Base-by-base conservation (phyloP, 106 monocot genomes). In the Allium cepa region DNA sequence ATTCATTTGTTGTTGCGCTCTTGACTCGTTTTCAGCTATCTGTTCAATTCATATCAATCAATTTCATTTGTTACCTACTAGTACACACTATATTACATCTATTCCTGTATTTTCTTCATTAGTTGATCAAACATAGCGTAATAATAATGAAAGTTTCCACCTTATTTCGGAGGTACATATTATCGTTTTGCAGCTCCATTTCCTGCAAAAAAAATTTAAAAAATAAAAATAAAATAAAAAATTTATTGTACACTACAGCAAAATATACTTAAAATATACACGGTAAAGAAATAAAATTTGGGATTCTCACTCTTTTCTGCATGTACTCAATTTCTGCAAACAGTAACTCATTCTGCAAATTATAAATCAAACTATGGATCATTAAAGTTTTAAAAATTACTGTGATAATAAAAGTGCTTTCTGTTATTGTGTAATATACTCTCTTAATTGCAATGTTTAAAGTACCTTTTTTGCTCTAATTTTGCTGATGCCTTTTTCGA, bases 271-370 rank as follows among this genome's bases (percentile, higher is more conserved):
- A 36, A 36, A 36, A 36, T 36, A 36, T 36, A 36, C 3, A 36
- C 1, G 36, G 36, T 36, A 36, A 36, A 36, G 36, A 36, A 36
- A 36, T 36, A 60, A 46, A 7, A 28, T 71, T 50, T 17, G 11
- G 18, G 50, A 12, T 62, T 69, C 53, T 57, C 53, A 81, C 81
- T 64, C 71, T 81, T 73, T 81, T 81, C 49, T 76, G 81, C 81
- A 81, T 81, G 63, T 76, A 72, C 50, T 81, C 81, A 36, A 81
- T 81, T 45, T 81, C 81, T 57, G 68, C 68, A 56, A 63, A 81
- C 57, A 81, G 56, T 62, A 81, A 62, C 62, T 81, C 81, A 56
- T 77, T 77, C 77, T 77, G 71, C 55, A 14, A 10, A 16, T 50
- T 56, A 48, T 18, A 53, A 56, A 47, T 8, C 14, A 5, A 28